phyloP scores from a whole-genome alignment of 257 asterid species.

The Solanum dulcamara region DNA sequence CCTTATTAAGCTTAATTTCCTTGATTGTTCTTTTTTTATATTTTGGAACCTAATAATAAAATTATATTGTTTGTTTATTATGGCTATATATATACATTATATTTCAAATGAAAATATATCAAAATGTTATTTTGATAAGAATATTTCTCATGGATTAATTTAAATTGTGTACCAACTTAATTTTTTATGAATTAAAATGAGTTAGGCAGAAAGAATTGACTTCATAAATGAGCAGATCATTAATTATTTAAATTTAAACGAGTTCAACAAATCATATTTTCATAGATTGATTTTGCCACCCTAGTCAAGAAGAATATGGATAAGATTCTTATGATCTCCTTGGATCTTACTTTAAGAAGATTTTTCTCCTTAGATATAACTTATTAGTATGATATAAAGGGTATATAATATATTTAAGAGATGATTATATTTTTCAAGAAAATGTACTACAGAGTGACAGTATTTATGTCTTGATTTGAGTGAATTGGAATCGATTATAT shows the following conservation, averaged over 20 bases:
- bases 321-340: not conserved
- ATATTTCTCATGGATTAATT: not conserved
- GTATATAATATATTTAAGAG: not conserved
- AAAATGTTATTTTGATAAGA: not conserved
- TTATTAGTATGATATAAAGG: not conserved
- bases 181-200: not conserved
- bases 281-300: not conserved
- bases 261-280: not conserved
- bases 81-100: not conserved
- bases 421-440: not conserved
- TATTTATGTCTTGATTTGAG: not conserved
- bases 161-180: not conserved
- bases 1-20: not conserved
- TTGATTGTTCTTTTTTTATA: not conserved
- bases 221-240: not conserved
- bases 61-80: no score
- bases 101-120: not conserved
- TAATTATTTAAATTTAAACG: not conserved
- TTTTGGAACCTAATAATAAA: not conserved
- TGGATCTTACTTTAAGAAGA: not conserved
- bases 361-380: not conserved
- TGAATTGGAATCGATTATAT: not conserved
- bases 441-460: not conserved
- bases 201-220: not conserved
- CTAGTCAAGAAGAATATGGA: not conserved